Conservation (phyloP, 73 alveolate species). For the Stentor coeruleus region DNA sequence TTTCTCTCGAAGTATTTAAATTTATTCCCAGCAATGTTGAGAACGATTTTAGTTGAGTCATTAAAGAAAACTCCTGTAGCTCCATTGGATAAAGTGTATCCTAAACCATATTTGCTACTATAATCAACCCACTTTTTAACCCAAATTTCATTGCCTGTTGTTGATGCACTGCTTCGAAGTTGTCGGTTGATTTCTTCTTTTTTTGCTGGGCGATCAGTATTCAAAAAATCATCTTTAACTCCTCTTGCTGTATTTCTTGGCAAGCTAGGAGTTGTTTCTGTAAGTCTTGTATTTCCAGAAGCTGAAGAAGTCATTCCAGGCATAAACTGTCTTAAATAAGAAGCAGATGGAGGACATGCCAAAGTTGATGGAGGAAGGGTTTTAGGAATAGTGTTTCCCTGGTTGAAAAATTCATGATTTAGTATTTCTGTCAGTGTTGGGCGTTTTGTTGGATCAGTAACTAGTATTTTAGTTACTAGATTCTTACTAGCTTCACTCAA, state of each 20-base stretch:
- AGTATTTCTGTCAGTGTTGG: conserved; percentile 41
- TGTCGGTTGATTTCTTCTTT: too few relatives aligned
- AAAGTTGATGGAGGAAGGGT: conserved; percentile 89
- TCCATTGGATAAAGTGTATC: conserved; percentile 57
- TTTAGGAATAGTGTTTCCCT: conserved; percentile 80
- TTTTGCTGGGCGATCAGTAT: too few relatives aligned
- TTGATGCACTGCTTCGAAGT: conserved; percentile 2
- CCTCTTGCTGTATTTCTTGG: too few relatives aligned
- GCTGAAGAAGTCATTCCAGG: too few relatives aligned
- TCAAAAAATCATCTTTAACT: too few relatives aligned
- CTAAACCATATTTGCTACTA: conserved; percentile 66
- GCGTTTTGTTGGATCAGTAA: conserved; percentile 63
- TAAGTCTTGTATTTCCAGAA: too few relatives aligned
- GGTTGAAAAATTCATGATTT: conserved; percentile 40
- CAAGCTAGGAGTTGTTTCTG: too few relatives aligned
- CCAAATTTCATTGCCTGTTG: conserved; percentile 19
- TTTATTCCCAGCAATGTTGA: conserved; percentile 35
- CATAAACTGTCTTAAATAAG: conserved; percentile 71
- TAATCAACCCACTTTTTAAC: conserved; percentile 74
- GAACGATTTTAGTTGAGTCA: conserved; percentile 60
- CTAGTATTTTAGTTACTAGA: conserved; percentile 70
- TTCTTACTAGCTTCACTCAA: conserved; percentile 83
- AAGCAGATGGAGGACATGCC: conserved; percentile 90
- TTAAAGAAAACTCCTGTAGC: conserved; percentile 61
- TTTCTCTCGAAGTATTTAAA: conserved; percentile 43